A percentile compares a stretch with the other conserved stretches of the same genome.
These are phyloP conservation scores for Epichloe baconii DNA, from an alignment of 2,329 filamentous ascomycete species.

Conservation along the genomic window DNA sequence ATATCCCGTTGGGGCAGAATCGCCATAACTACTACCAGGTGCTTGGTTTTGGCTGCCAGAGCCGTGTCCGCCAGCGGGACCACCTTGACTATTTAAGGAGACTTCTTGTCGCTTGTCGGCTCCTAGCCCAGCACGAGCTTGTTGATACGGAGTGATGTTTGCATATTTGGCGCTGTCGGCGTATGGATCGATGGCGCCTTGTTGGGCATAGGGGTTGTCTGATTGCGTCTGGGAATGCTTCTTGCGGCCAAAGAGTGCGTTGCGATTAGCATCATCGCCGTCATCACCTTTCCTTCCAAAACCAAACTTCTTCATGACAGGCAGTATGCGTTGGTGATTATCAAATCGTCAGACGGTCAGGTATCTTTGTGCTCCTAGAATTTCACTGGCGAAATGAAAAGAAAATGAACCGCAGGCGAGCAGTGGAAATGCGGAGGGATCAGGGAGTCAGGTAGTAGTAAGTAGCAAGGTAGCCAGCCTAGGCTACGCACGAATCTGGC, in stretches of 20 bases:
- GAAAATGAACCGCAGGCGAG: background rate
- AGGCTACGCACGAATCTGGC: too few relatives aligned
- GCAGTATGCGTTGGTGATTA: background rate
- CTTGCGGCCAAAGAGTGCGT: slow-evolving; percentile 41
- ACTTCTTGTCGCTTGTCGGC: slow-evolving; percentile 19
- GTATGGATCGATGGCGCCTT: slow-evolving; percentile 40
- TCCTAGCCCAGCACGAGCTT: slow-evolving; percentile 25
- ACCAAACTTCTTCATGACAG: slow-evolving; percentile 45
- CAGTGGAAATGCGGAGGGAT: background rate
- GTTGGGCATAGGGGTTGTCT: slow-evolving; percentile 45
- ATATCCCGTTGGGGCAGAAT: slow-evolving; percentile 29
- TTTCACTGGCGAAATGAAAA: background rate
- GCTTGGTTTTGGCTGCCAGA: slow-evolving; percentile 2
- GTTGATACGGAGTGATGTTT: slow-evolving; percentile 32
- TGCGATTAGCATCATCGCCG: slow-evolving; percentile 33
- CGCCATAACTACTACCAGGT: slow-evolving; percentile 10
- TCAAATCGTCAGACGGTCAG: background rate
- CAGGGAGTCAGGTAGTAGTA: too few relatives aligned
- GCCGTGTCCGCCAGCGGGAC: slow-evolving; percentile 7
- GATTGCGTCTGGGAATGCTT: slow-evolving; percentile 32
- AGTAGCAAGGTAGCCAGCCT: too few relatives aligned
- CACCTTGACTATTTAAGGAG: slow-evolving; percentile 14
- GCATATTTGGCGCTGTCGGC: slow-evolving; percentile 33
- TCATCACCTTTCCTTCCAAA: slow-evolving; percentile 43
- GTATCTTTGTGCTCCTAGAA: background rate